phyloP scores from a whole-genome alignment of 225 moss, liverwort and hornwort genomes.

The Rhytidiadelphus loreus region DNA sequence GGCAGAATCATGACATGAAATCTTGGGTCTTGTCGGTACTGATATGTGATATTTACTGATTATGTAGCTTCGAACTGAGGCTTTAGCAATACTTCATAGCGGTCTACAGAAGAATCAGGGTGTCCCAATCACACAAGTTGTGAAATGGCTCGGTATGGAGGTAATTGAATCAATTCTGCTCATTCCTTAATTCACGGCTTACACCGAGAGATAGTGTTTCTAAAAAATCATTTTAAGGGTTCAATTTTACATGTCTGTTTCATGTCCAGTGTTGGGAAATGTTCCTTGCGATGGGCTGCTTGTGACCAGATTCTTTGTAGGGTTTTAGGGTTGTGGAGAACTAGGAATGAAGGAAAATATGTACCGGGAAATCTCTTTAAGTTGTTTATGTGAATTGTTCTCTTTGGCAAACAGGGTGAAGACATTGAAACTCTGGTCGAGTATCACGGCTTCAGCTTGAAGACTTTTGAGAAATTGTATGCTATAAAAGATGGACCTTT shows the following conservation, averaged over 20 bases:
- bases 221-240: background rate
- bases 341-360: background rate
- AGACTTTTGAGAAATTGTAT: conserved; percentile 68
- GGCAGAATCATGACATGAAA: background rate
- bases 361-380: background rate
- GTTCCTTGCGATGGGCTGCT: background rate
- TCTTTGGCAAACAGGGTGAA: conserved; percentile 52
- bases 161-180: conserved; percentile 19
- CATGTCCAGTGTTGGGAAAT: background rate
- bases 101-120: conserved; percentile 91
- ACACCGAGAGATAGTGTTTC: background rate
- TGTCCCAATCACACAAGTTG: conserved; percentile 54
- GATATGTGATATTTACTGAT: background rate
- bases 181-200: background rate
- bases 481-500: conserved; percentile 83
- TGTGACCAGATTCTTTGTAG: background rate
- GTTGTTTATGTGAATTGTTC: background rate
- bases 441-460: conserved; percentile 81
- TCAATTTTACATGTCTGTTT: background rate
- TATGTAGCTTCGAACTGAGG: conserved; percentile 83
- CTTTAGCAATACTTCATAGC: conserved; percentile 79
- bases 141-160: conserved; percentile 91
- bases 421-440: conserved; percentile 59
- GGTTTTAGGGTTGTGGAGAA: background rate
- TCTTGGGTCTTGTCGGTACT: background rate